Conservation (phyloP, 768 basidiomycete species). For the Gautieria morchelliformis region DNA sequence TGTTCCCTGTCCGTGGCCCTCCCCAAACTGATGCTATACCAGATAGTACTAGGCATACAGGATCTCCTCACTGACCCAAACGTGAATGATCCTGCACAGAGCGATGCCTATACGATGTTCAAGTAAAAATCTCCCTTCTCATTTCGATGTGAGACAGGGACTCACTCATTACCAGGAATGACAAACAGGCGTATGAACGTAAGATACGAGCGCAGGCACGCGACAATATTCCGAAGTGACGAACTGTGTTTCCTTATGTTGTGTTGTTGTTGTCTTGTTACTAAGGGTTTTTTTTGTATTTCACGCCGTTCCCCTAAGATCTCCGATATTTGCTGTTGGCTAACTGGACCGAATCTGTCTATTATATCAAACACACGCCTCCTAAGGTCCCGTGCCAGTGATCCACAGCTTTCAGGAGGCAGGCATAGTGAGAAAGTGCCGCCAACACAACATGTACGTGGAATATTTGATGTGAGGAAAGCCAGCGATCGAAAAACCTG, state of each 20-base stretch:
- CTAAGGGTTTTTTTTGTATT: background rate
- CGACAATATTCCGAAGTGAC: constrained; percentile 81
- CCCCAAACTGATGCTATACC: background rate
- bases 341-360: background rate
- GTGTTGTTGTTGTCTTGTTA: background rate
- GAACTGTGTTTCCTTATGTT: background rate
- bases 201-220: constrained; percentile 79
- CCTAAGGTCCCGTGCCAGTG: constrained; percentile 36
- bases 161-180: constrained; percentile 51
- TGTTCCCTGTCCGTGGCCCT: background rate
- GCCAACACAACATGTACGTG: constrained; percentile 72
- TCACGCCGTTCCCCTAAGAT: background rate
- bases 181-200: constrained; percentile 85
- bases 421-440: constrained; percentile 55
- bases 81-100: constrained; percentile 94
- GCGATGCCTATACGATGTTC: constrained; percentile 98
- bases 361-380: background rate
- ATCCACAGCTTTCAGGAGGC: constrained; percentile 45
- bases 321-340: background rate
- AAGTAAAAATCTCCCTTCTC: constrained; percentile 46
- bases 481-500: constrained; percentile 70
- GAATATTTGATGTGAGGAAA: constrained; percentile 85
- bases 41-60: constrained; percentile 96
- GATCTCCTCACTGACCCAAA: constrained; percentile 94
- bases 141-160: background rate